phyloP scores from a whole-genome alignment of 441 rosid species.

The Pelargonium australe region DNA sequence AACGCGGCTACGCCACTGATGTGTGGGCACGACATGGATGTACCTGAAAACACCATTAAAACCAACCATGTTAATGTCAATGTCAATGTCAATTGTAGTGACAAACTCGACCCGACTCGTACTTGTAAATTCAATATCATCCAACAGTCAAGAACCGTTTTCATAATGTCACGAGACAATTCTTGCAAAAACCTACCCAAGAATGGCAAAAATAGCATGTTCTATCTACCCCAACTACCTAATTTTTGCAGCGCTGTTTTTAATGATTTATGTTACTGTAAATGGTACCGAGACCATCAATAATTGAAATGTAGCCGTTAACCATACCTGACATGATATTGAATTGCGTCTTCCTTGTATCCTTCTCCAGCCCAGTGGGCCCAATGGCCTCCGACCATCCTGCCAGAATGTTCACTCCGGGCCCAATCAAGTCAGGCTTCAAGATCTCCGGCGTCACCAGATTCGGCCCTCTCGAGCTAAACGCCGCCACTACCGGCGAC shows the following conservation, averaged over 20 bases:
- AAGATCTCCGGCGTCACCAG: conserved; percentile 10
- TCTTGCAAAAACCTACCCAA: no score
- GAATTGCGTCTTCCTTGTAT: conserved; percentile 23
- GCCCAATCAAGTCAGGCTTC: conserved; percentile 37
- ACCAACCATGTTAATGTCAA: no score
- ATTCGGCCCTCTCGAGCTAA: conserved; percentile 39
- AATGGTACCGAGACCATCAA: no score
- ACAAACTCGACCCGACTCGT: not conserved
- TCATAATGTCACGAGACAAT: no score
- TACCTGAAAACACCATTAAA: conserved; percentile 19
- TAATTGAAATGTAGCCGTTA: no score
- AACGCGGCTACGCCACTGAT: conserved; percentile 30
- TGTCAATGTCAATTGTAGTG: no score
- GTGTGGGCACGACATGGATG: conserved; percentile 33
- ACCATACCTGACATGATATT: conserved; percentile 26
- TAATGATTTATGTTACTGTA: no score
- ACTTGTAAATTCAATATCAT: no score
- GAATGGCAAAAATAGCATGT: no score
- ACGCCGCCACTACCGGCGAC: conserved; percentile 25
- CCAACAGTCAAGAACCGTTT: no score
- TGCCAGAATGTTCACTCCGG: conserved; percentile 32
- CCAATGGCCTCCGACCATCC: conserved; percentile 19
- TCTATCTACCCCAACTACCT: no score
- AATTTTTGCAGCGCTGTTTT: no score
- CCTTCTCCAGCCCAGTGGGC: conserved; percentile 6